Evolutionary conservation across 306 rosid genomes (phyloP).

Genomic region (Notholithocarpus densiflorus): DNA sequence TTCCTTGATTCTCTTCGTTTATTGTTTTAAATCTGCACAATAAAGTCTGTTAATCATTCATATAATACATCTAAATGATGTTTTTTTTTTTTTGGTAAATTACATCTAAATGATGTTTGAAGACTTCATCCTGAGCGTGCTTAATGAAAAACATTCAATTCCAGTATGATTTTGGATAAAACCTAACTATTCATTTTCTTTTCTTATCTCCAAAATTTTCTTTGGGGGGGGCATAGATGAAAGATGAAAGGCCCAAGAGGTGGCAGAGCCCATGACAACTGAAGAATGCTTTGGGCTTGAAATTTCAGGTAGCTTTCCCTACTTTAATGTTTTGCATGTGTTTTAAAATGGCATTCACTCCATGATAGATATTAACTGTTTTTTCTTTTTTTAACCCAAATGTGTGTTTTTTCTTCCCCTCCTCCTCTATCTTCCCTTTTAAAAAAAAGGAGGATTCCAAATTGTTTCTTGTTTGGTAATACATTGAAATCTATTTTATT

Average conservation of each 20-base stretch:
- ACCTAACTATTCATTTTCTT: background rate
- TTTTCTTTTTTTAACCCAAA: too few relatives aligned
- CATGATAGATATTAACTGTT: too few relatives aligned
- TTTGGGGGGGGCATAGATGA: background rate
- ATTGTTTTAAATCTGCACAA: background rate
- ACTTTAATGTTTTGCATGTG: too few relatives aligned
- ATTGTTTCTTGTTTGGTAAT: too few relatives aligned
- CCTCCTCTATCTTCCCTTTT: too few relatives aligned
- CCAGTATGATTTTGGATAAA: background rate
- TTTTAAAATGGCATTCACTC: too few relatives aligned
- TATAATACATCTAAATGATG: background rate
- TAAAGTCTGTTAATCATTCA: background rate
- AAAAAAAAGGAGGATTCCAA: too few relatives aligned
- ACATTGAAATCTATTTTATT: too few relatives aligned
- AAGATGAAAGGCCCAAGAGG: background rate
- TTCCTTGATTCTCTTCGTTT: slow-evolving; percentile 22
- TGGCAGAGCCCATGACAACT: background rate
- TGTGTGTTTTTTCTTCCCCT: too few relatives aligned
- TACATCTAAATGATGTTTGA: background rate
- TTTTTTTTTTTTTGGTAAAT: too few relatives aligned
- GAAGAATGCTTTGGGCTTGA: background rate
- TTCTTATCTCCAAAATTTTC: background rate
- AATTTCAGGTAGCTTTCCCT: too few relatives aligned
- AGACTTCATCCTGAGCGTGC: background rate
- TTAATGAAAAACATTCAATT: background rate